These are phyloP conservation scores for Rhodosporidiobolus sp. DNA, from an alignment of 768 basidiomycete genomes.

Conservation along the genomic window DNA sequence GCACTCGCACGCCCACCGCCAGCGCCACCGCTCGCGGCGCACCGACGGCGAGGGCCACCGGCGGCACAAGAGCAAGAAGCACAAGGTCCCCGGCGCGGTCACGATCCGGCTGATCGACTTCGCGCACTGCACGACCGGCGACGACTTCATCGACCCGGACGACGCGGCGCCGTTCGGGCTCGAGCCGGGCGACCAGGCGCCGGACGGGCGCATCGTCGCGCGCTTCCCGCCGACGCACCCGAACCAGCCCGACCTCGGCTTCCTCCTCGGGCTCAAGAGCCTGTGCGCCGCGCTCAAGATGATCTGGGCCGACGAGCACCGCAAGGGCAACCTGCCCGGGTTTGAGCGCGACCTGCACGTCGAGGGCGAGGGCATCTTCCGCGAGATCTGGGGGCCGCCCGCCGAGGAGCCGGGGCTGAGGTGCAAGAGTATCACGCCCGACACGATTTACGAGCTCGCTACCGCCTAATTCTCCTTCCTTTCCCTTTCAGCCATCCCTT, in stretches of 20 bases:
- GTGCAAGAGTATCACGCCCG: constrained; percentile 18
- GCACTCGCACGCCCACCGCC: constrained; percentile 2
- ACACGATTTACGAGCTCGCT: constrained; percentile 16
- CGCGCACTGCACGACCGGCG: constrained; percentile 94
- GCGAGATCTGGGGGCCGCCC: constrained; percentile 54
- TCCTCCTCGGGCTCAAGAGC: constrained; percentile 83
- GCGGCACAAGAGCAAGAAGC: constrained; percentile 69
- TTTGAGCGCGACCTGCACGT: constrained; percentile 61
- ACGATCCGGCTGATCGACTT: constrained; percentile 97
- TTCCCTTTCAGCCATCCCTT: not conserved
- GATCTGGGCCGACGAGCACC: constrained; percentile 82
- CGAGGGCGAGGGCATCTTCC: constrained; percentile 76
- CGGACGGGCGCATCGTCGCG: constrained; percentile 83
- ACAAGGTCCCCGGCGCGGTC: constrained; percentile 76
- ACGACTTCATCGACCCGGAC: constrained; percentile 65
- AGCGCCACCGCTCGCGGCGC: not conserved
- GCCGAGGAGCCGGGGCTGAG: constrained; percentile 16
- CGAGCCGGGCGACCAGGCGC: constrained; percentile 52
- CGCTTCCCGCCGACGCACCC: constrained; percentile 91
- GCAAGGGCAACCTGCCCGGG: constrained; percentile 48
- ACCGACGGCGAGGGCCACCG: constrained; percentile 5
- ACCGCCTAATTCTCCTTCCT: not conserved
- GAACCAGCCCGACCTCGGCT: constrained; percentile 86
- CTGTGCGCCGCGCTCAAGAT: constrained; percentile 70
- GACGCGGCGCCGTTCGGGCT: constrained; percentile 56